phyloP scores from a whole-genome alignment of 2,329 filamentous ascomycete genomes.

The Xylariaceae sp. region DNA sequence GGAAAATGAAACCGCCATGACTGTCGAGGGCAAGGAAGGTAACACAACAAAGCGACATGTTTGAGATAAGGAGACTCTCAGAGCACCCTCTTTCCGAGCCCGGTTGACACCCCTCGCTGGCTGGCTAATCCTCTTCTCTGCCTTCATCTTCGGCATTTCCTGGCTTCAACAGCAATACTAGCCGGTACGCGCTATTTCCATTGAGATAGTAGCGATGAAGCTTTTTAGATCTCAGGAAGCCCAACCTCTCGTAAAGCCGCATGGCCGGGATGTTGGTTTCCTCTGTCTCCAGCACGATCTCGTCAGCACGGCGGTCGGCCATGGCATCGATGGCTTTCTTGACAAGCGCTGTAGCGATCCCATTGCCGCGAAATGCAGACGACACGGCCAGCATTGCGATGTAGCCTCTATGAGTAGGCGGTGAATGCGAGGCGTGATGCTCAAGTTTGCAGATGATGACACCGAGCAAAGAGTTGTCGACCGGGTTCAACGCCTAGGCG shows the following conservation, averaged over 20 bases:
- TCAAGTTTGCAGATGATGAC: slow-evolving; percentile 96
- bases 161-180: slow-evolving; percentile 72
- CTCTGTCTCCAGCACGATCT: slow-evolving; percentile 94
- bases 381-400: slow-evolving; percentile 98
- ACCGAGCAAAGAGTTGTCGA: slow-evolving; percentile 65
- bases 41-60: too few species aligned
- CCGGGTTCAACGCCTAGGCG: slow-evolving; percentile 52
- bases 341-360: slow-evolving; percentile 87
- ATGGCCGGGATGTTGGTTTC: slow-evolving; percentile 86
- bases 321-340: slow-evolving; percentile 86
- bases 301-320: slow-evolving; percentile 76
- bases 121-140: slow-evolving; percentile 2
- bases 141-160: slow-evolving; percentile 16
- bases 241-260: slow-evolving; percentile 85
- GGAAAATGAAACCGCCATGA: too few species aligned
- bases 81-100: background rate
- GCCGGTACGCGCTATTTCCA: slow-evolving; percentile 86
- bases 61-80: too few species aligned
- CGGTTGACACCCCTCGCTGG: background rate
- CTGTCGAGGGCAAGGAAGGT: too few species aligned
- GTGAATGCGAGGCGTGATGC: slow-evolving; percentile 75
- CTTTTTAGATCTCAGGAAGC: slow-evolving; percentile 87
- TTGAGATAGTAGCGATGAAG: slow-evolving; percentile 95
- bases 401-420: slow-evolving; percentile 73
- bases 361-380: slow-evolving; percentile 70